Evolutionary conservation across 148 eudicot genomes (phyloP).

Genomic region (Nepenthes gracilis): DNA sequence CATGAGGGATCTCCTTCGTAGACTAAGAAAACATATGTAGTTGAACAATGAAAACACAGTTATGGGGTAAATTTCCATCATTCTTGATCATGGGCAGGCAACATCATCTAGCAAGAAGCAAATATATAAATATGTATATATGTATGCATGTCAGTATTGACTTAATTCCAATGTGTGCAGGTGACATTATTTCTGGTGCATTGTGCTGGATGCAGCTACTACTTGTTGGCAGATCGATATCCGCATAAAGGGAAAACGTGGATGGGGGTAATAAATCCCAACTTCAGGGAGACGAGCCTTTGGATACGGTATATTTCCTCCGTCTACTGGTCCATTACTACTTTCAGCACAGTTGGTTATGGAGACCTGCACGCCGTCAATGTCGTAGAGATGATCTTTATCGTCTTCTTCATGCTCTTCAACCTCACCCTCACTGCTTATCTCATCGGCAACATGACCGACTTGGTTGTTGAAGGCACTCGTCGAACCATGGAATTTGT

Average conservation of each 20-base stretch:
- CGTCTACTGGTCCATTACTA: conserved; percentile 79
- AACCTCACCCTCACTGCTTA: conserved; percentile 72
- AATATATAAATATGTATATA: too few relatives aligned
- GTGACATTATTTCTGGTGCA: conserved; percentile 78
- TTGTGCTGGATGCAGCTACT: conserved; percentile 58
- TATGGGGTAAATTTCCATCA: too few relatives aligned
- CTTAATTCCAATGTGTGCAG: conserved; percentile 14
- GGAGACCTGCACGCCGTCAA: conserved; percentile 84
- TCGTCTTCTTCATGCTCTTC: conserved; percentile 62
- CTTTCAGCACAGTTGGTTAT: conserved; percentile 71
- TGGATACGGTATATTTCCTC: conserved; percentile 46
- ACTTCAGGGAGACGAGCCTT: conserved; percentile 23
- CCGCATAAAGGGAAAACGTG: conserved; percentile 44
- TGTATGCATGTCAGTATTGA: too few relatives aligned
- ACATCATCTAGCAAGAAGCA: too few relatives aligned
- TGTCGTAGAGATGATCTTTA: conserved; percentile 57
- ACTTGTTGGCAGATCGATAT: conserved; percentile 39
- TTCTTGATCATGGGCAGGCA: too few relatives aligned
- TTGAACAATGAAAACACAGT: too few relatives aligned
- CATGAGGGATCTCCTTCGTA: too few relatives aligned
- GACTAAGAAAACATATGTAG: too few relatives aligned
- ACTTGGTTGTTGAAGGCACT: conserved; percentile 72
- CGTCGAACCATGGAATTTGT: conserved; percentile 68
- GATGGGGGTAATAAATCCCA: conserved; percentile 26
- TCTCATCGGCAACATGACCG: conserved; percentile 93